These are phyloP conservation scores for Alternaria ventricosa DNA, from an alignment of 2,329 filamentous ascomycete genomes.

Conservation along the genomic window DNA sequence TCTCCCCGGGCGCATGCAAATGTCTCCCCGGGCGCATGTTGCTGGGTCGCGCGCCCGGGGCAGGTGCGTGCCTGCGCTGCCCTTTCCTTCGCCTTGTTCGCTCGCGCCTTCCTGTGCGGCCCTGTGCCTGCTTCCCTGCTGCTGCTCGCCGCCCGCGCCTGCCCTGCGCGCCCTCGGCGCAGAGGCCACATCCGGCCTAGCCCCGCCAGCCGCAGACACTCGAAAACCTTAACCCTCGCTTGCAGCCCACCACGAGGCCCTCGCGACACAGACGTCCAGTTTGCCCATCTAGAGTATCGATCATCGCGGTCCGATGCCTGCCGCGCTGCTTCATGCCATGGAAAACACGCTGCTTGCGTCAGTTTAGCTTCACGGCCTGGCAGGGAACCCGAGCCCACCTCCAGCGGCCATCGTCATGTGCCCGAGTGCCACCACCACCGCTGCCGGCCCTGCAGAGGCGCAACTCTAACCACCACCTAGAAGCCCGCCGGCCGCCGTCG, in stretches of 20 bases:
- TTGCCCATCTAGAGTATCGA: constrained; percentile 22
- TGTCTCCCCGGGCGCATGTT: not conserved
- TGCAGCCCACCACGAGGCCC: constrained; percentile 20
- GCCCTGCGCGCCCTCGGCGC: constrained; percentile 13
- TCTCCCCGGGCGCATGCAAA: not conserved
- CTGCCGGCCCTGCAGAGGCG: not conserved
- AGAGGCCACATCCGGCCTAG: constrained; percentile 17
- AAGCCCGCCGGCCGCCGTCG: constrained; percentile 3
- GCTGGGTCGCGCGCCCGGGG: not conserved
- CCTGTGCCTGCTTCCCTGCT: not conserved
- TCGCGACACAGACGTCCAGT: constrained; percentile 21
- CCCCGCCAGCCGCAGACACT: not conserved
- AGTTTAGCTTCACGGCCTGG: constrained; percentile 1
- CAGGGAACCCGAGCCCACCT: not conserved
- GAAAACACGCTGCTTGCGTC: constrained; percentile 10
- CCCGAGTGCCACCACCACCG: not conserved
- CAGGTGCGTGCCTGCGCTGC: not conserved
- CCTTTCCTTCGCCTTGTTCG: constrained; percentile 11
- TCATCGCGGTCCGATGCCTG: constrained; percentile 16
- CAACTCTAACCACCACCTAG: not conserved
- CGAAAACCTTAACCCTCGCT: constrained; percentile 17
- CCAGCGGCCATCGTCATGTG: constrained; percentile 6
- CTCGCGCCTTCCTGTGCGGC: not conserved
- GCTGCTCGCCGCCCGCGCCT: constrained; percentile 3
- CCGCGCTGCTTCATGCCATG: constrained; percentile 4